A percentile compares a stretch with the other conserved stretches of the same genome.
These are phyloP conservation scores for Peniophora sp. DNA, from an alignment of 1,284 basidiomycete genomes.

Conservation along the genomic window DNA sequence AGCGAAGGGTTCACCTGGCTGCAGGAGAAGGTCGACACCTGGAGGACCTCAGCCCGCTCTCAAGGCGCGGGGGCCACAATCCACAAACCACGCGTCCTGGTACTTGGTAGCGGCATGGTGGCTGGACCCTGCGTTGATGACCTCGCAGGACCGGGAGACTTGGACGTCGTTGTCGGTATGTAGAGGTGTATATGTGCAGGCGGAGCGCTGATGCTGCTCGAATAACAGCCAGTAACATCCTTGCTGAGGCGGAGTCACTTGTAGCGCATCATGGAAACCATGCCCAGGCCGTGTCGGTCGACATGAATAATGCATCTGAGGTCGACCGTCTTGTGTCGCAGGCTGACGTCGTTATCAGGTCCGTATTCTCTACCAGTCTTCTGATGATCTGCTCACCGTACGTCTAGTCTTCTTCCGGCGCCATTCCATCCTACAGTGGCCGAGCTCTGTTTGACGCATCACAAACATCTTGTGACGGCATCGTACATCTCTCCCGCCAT, in stretches of 20 bases:
- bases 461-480: constrained; percentile 84
- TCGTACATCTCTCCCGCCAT: constrained; percentile 87
- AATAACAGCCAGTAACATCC: constrained; percentile 62
- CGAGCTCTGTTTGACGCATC: constrained; percentile 65
- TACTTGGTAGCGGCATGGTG: constrained; percentile 90
- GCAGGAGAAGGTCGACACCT: constrained; percentile 38
- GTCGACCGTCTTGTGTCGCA: constrained; percentile 48
- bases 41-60: constrained; percentile 18
- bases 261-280: constrained; percentile 40
- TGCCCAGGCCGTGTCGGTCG: constrained; percentile 52
- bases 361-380: neutral
- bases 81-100: constrained; percentile 63
- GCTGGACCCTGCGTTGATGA: constrained; percentile 79
- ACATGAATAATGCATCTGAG: constrained; percentile 47
- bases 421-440: constrained; percentile 74
- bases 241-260: constrained; percentile 52
- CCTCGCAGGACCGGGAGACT: constrained; percentile 48
- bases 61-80: neutral
- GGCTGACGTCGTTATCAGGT: constrained; percentile 67
- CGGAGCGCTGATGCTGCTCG: neutral
- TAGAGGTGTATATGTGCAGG: constrained; percentile 12
- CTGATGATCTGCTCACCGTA: constrained; percentile 4
- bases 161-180: constrained; percentile 71
- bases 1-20: constrained; percentile 53
- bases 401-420: constrained; percentile 68